Conservation (phyloP, 306 rosid genomes). For the Hippophae rhamnoides region DNA sequence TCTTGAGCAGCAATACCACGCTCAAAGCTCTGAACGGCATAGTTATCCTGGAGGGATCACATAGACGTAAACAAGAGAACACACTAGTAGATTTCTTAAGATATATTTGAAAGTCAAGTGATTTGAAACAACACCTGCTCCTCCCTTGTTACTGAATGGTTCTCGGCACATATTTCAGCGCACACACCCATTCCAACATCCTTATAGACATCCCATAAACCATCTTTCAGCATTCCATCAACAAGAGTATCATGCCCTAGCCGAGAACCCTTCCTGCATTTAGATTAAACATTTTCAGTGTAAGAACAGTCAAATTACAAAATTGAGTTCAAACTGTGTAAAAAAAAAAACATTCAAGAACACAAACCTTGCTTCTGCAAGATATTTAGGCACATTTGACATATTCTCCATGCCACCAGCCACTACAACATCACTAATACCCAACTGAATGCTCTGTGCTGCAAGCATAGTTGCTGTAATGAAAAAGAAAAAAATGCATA, state of each 20-base stretch:
- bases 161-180: slow-evolving; percentile 92
- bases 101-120: slow-evolving; percentile 8
- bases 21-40: slow-evolving; percentile 78
- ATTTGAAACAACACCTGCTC: slow-evolving; percentile 49
- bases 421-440: slow-evolving; percentile 83
- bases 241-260: slow-evolving; percentile 96
- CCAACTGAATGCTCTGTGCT: slow-evolving; percentile 93
- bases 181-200: slow-evolving; percentile 90
- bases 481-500: slow-evolving; percentile 10
- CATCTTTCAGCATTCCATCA: slow-evolving; percentile 96
- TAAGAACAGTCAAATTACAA: slow-evolving; percentile 21
- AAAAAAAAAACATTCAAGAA: slow-evolving; percentile 12
- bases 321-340: slow-evolving; percentile 2
- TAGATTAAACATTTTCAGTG: slow-evolving; percentile 9
- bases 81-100: background rate
- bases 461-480: slow-evolving; percentile 91
- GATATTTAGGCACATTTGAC: slow-evolving; percentile 88
- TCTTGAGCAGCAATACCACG: slow-evolving; percentile 90
- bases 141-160: slow-evolving; percentile 70
- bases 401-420: slow-evolving; percentile 99
- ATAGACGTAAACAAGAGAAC: slow-evolving; percentile 17
- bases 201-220: slow-evolving; percentile 86
- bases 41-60: slow-evolving; percentile 58
- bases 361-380: slow-evolving; percentile 87
- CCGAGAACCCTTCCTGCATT: slow-evolving; percentile 94